Percentiles rank a stretch among this genome's conserved stretches.
These are phyloP conservation scores for Colletotrichum ledebouriae DNA, from an alignment of 2,329 filamentous ascomycete species.

Conservation along the genomic window DNA sequence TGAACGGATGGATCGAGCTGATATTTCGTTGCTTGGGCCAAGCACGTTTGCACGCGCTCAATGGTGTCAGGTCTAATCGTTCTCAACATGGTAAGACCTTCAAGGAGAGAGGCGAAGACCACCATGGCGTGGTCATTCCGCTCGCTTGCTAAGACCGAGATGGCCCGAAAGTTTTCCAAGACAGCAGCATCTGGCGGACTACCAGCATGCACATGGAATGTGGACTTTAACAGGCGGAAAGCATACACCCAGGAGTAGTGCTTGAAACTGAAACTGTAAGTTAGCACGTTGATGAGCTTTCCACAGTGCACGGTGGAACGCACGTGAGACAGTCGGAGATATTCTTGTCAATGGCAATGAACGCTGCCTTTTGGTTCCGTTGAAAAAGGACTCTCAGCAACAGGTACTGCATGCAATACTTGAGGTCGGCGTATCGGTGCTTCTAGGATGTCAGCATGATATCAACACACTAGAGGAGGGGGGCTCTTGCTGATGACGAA, in stretches of 20 bases:
- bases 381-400: slow-evolving; percentile 78
- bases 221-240: slow-evolving; percentile 80
- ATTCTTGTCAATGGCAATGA: slow-evolving; percentile 78
- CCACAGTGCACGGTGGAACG: slow-evolving; percentile 46
- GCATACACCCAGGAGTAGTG: slow-evolving; percentile 82
- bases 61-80: slow-evolving; percentile 73
- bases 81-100: slow-evolving; percentile 77
- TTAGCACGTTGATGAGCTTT: slow-evolving; percentile 13
- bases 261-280: slow-evolving; percentile 62
- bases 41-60: slow-evolving; percentile 78
- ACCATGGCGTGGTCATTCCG: slow-evolving; percentile 74
- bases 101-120: slow-evolving; percentile 75
- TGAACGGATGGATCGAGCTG: slow-evolving; percentile 75
- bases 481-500: slow-evolving; percentile 47
- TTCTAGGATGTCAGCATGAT: slow-evolving; percentile 47
- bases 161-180: slow-evolving; percentile 76
- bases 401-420: slow-evolving; percentile 83
- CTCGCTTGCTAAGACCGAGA: slow-evolving; percentile 70
- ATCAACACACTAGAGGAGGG: not conserved
- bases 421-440: slow-evolving; percentile 74
- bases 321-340: slow-evolving; percentile 77
- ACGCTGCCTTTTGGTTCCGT: slow-evolving; percentile 77
- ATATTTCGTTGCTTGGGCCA: slow-evolving; percentile 79
- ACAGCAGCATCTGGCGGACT: slow-evolving; percentile 72
- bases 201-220: slow-evolving; percentile 74